A percentile compares a stretch with the other conserved stretches of the same genome.
Evolutionary conservation across 768 basidiomycete genomes (phyloP).

Genomic region (Amanita jacksonii): DNA sequence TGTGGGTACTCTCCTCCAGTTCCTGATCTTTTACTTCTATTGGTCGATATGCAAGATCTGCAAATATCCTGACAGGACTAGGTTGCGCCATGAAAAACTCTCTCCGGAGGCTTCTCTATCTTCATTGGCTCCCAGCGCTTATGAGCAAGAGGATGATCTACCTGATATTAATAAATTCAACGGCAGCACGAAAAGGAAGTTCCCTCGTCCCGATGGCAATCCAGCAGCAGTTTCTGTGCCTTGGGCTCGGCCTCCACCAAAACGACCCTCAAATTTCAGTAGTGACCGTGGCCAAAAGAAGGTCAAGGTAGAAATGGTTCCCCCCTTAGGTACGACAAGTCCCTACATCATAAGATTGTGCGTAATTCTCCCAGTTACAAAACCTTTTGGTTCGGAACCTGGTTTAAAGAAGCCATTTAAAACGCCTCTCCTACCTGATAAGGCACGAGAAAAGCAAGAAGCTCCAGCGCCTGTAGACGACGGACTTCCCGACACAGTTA

Average conservation of each 20-base stretch:
- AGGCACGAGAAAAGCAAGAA: neutral
- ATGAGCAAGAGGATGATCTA: conserved; percentile 3
- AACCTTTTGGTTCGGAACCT: conserved; percentile 31
- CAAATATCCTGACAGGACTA: conserved; percentile 65
- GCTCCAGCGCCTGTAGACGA: neutral
- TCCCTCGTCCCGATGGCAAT: neutral
- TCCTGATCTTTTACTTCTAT: neutral
- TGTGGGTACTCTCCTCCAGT: conserved; percentile 28
- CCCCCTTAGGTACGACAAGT: conserved; percentile 22
- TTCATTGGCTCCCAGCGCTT: conserved; percentile 13
- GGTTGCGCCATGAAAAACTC: conserved; percentile 37
- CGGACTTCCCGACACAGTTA: neutral
- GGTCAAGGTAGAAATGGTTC: conserved; percentile 21
- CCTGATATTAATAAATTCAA: neutral
- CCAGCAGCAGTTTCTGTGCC: neutral
- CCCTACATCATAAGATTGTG: neutral
- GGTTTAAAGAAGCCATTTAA: conserved; percentile 41
- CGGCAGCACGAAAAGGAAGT: too few relatives aligned
- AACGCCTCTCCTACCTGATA: conserved; percentile 23
- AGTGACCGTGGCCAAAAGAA: conserved; percentile 19
- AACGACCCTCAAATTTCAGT: conserved; percentile 8
- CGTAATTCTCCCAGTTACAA: conserved; percentile 29
- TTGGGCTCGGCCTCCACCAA: conserved; percentile 2
- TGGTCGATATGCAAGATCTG: conserved; percentile 43
- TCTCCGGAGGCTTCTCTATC: conserved; percentile 26